A percentile compares a stretch with the other conserved stretches of the same genome.
Evolutionary conservation across 2,329 filamentous ascomycete genomes (phyloP).

Genomic region (Venturia carpophila): DNA sequence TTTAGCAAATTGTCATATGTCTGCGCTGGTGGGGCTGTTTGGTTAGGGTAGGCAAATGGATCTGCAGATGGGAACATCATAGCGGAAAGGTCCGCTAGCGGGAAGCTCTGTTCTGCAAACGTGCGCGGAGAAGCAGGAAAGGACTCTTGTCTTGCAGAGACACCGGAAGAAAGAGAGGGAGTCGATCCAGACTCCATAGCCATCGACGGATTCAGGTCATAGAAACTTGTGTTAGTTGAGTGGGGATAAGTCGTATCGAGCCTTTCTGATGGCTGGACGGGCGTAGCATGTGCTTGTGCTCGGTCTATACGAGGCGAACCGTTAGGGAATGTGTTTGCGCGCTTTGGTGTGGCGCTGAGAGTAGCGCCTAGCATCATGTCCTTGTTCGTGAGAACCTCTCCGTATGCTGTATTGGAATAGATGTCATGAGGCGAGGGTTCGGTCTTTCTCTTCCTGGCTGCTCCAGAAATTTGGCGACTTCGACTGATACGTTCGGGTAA

Average conservation of each 20-base stretch:
- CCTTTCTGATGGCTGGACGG: background rate
- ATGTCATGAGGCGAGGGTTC: slow-evolving; percentile 29
- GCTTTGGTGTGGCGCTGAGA: background rate
- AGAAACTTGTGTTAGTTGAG: slow-evolving; percentile 4
- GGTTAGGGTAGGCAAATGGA: slow-evolving; percentile 71
- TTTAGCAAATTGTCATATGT: slow-evolving; percentile 52
- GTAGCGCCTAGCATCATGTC: slow-evolving; percentile 23
- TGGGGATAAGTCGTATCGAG: background rate
- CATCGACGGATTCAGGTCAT: background rate
- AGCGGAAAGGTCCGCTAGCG: slow-evolving; percentile 61
- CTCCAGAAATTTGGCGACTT: slow-evolving; percentile 24
- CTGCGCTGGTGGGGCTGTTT: slow-evolving; percentile 28
- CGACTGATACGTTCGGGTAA: slow-evolving; percentile 63
- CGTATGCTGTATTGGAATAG: slow-evolving; percentile 23
- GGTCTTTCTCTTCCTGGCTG: slow-evolving; percentile 33
- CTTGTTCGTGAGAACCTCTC: slow-evolving; percentile 23
- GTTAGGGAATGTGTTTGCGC: slow-evolving; percentile 13
- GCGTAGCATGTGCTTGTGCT: background rate
- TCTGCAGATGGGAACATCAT: slow-evolving; percentile 77
- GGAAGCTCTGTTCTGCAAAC: slow-evolving; percentile 20
- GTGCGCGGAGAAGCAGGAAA: slow-evolving; percentile 27
- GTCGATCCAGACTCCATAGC: background rate
- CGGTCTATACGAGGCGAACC: background rate
- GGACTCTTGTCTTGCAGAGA: slow-evolving; percentile 13
- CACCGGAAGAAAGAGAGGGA: slow-evolving; percentile 7